Base-by-base conservation (phyloP, 1,284 basidiomycete species). In the Gymnopus androsaceus region DNA sequence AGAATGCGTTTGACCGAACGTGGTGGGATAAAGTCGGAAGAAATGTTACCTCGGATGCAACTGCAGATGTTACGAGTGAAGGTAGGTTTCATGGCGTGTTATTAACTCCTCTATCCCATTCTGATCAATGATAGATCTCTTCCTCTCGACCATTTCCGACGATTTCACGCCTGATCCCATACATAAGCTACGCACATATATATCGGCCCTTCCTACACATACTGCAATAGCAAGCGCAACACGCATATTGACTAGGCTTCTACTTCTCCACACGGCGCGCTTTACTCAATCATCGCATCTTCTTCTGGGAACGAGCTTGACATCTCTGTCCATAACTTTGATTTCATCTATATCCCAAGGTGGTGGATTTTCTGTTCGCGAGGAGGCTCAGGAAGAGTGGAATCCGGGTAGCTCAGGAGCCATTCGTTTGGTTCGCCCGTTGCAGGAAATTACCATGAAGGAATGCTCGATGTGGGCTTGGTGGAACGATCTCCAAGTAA, bases 381-480 rank as follows among this genome's bases (percentile, higher is more conserved):
- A 91, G 63, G 88, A 94, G 62, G 76, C 84, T 27, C 79, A 85
- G 57, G 84, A 88, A 66, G 86, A 83, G 56, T 90, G 82, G 88
- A 63, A 61, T 15, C 62, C 67, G 23, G 51, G 57, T 9, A 37
- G 52, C n/a, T 37, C 31, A 21, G 52, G 54, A 17, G 34, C 52
- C 47, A 72, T 90, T n/a, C 76, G 81, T 28, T 69, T 91, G 8
- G 70, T 90, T 30, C 80, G 88, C 41, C 91, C 92, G 0, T 75
- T 95, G 62, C 78, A 83, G 52, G 92, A 94, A 52, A 69, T 93
- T 17, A 87, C 85, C 3, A 82, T 85, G 74, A 95, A 94, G 67
- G 93, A 95, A 68, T 92, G 85, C 63, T 83, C 84, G 1, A 77
- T 84, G 28, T 94, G 90, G 78, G 81, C 83, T 9, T 88, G 89